Percentiles rank a stretch among this genome's conserved stretches.
phyloP scores from a whole-genome alignment of 169 alveolate species.

The Neospora caninum region DNA sequence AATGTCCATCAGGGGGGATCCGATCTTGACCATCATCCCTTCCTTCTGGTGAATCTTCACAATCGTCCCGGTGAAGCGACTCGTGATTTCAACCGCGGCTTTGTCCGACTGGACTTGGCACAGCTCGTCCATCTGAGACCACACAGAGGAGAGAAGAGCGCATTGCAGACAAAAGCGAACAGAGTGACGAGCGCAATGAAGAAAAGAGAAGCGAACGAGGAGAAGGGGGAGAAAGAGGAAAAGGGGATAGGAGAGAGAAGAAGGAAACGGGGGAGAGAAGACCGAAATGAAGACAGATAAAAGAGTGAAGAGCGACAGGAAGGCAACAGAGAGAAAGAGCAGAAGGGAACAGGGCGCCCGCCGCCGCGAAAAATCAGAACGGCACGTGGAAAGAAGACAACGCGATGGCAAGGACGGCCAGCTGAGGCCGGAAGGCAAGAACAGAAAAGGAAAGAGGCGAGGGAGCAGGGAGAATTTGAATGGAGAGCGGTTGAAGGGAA shows the following conservation, averaged over 20 bases:
- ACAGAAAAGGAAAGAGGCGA: neutral
- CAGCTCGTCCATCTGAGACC: slow-evolving; percentile 86
- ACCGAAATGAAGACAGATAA: neutral
- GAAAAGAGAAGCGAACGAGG: neutral
- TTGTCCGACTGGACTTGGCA: slow-evolving; percentile 95
- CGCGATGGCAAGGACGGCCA: too few relatives aligned
- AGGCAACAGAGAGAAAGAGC: too few relatives aligned
- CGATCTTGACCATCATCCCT: slow-evolving; percentile 84
- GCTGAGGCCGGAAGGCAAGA: neutral
- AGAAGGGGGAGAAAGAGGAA: neutral
- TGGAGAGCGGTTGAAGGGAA: neutral
- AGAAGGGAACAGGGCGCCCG: too few relatives aligned
- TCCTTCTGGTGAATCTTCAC: slow-evolving; percentile 81
- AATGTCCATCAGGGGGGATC: slow-evolving; percentile 84
- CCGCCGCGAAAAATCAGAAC: too few relatives aligned
- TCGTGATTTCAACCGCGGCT: slow-evolving; percentile 94
- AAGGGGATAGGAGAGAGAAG: neutral
- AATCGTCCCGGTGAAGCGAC: slow-evolving; percentile 90
- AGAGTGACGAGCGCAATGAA: neutral
- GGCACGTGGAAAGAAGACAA: too few relatives aligned
- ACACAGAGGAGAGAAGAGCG: neutral
- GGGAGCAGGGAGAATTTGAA: neutral
- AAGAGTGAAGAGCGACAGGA: neutral
- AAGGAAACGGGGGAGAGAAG: neutral
- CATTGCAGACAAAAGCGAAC: neutral